A percentile compares a stretch with the other conserved stretches of the same genome.
These are phyloP conservation scores for Xylaria multiplex DNA, from an alignment of 2,329 filamentous ascomycete genomes.

Conservation along the genomic window DNA sequence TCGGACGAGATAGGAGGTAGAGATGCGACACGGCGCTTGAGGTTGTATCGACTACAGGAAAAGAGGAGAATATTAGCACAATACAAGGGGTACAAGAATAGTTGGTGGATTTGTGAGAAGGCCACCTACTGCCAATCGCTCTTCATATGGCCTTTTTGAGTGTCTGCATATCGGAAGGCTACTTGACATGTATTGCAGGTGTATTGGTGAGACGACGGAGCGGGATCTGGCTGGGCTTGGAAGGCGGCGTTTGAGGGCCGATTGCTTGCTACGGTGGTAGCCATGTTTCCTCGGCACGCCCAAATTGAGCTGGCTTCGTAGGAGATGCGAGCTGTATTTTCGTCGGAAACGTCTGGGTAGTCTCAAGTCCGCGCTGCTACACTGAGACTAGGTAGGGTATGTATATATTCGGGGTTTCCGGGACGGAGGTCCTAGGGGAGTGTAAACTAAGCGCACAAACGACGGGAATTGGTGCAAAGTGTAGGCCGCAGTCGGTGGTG, in stretches of 20 bases:
- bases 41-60: conserved; percentile 81
- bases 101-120: conserved; percentile 3
- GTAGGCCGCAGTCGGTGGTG: neutral
- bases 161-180: conserved; percentile 91
- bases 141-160: conserved; percentile 96
- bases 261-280: conserved; percentile 58
- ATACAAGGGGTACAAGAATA: conserved; percentile 3
- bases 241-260: conserved; percentile 47
- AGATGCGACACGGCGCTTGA: conserved; percentile 91
- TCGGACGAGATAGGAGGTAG: conserved; percentile 92
- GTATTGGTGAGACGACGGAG: conserved; percentile 78
- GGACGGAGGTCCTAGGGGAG: neutral
- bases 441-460: neutral
- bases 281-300: conserved; percentile 54
- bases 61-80: conserved; percentile 32
- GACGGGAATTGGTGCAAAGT: neutral
- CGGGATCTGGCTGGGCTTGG: conserved; percentile 41
- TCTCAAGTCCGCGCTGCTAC: neutral
- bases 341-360: neutral
- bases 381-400: neutral
- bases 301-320: neutral
- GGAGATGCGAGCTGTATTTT: neutral
- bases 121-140: conserved; percentile 93
- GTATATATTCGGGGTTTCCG: neutral
- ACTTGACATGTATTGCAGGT: conserved; percentile 99